Conservation (phyloP, 495 filamentous ascomycete genomes). For the Aspergillus indologenus region DNA sequence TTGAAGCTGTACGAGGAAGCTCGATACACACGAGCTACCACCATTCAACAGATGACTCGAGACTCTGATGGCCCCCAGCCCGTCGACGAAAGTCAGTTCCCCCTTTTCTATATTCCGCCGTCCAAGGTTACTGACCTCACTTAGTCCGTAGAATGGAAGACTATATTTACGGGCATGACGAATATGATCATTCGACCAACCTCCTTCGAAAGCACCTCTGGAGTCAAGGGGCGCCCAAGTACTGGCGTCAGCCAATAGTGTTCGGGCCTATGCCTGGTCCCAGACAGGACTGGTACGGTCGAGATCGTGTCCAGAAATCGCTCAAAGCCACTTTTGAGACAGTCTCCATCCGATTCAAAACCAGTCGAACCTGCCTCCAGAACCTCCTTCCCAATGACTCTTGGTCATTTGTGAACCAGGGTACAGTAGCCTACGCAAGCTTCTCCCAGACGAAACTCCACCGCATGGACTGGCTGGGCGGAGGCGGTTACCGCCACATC, state of each 20-base stretch:
- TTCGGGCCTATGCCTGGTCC: constrained; percentile 58
- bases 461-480: constrained; percentile 55
- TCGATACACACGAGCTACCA: constrained; percentile 50
- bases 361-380: constrained; percentile 55
- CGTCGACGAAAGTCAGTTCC: constrained; percentile 18
- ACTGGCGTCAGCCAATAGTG: constrained; percentile 51
- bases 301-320: constrained; percentile 23
- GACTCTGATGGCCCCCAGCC: constrained; percentile 26
- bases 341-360: constrained; percentile 54
- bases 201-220: constrained; percentile 46
- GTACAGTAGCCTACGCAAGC: constrained; percentile 49
- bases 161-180: constrained; percentile 60
- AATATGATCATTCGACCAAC: constrained; percentile 52
- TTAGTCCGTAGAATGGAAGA: constrained; percentile 48
- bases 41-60: constrained; percentile 52
- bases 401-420: constrained; percentile 45
- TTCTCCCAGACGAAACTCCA: constrained; percentile 47
- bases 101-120: background rate
- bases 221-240: constrained; percentile 38
- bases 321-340: constrained; percentile 46
- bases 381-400: constrained; percentile 47
- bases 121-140: background rate
- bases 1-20: constrained; percentile 57
- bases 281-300: constrained; percentile 36
- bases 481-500: constrained; percentile 52